These are phyloP conservation scores for Auriscalpium orientale DNA, from an alignment of 768 basidiomycete genomes.

Conservation along the genomic window DNA sequence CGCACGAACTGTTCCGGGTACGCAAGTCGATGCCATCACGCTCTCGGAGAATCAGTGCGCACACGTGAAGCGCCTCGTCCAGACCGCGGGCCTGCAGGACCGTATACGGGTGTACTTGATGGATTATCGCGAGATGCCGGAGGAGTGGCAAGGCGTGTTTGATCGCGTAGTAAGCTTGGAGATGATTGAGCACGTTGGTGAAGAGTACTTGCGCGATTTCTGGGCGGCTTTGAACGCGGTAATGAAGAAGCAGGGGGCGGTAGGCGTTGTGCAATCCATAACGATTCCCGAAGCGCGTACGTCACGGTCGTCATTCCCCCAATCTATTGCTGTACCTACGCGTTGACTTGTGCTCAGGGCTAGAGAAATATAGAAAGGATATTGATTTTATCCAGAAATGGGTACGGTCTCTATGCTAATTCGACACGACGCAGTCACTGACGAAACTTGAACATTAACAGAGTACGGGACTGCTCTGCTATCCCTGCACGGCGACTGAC, in stretches of 20 bases:
- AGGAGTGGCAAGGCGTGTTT: conserved; percentile 38
- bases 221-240: conserved; percentile 32
- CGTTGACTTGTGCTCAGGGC: conserved; percentile 15
- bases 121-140: conserved; percentile 39
- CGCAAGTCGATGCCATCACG: conserved; percentile 40
- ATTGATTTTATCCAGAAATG: conserved; percentile 9
- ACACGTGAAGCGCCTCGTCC: conserved; percentile 33
- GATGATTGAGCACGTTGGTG: conserved; percentile 58
- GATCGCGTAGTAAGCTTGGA: conserved; percentile 75
- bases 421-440: background rate
- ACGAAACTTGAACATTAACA: background rate
- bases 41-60: conserved; percentile 38
- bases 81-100: conserved; percentile 29
- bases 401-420: background rate
- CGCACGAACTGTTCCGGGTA: background rate
- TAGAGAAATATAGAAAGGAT: conserved; percentile 24
- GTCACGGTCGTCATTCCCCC: background rate
- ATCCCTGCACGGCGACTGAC: background rate
- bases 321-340: background rate
- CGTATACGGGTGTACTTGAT: conserved; percentile 37
- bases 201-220: conserved; percentile 34
- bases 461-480: background rate
- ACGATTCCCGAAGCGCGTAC: conserved; percentile 7
- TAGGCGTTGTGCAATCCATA: conserved; percentile 26
- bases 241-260: conserved; percentile 27